Conservation (phyloP, 139 green algal species). For the Tetradesmus obliquus region DNA sequence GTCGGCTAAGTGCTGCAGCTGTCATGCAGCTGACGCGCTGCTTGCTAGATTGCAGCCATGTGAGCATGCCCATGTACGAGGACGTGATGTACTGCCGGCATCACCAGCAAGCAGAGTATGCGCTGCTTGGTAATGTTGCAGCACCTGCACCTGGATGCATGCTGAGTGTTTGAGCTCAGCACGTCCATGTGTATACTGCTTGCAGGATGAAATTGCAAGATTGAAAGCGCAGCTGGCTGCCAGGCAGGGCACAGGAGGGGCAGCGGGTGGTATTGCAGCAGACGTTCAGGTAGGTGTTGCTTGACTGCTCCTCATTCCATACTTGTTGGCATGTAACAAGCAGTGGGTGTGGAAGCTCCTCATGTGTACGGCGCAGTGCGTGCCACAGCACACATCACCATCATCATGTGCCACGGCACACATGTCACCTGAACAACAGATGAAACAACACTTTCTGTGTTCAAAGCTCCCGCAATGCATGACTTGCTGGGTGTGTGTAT, state of each 20-base stretch:
- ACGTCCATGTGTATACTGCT: neutral
- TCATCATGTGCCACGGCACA: no score
- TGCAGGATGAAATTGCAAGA: constrained; percentile 89
- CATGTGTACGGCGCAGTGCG: no score
- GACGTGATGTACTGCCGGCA: constrained; percentile 15
- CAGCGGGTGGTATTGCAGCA: neutral
- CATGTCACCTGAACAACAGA: no score
- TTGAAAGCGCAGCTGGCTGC: constrained; percentile 78
- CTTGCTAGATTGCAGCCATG: neutral
- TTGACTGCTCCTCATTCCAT: no score
- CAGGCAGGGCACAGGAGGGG: constrained; percentile 33
- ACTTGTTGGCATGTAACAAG: no score
- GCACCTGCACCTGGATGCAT: neutral
- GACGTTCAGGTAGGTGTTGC: neutral
- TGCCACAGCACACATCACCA: no score
- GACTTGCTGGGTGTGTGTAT: no score
- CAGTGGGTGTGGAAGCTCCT: no score
- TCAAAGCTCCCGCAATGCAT: no score
- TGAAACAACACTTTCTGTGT: no score
- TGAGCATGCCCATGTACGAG: neutral
- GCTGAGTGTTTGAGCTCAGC: neutral
- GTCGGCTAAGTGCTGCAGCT: constrained; percentile 4
- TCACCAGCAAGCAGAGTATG: constrained; percentile 22
- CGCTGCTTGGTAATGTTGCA: neutral
- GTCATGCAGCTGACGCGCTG: neutral